phyloP scores from a whole-genome alignment of 495 filamentous ascomycete genomes.

The Cudoniella acicularis region DNA sequence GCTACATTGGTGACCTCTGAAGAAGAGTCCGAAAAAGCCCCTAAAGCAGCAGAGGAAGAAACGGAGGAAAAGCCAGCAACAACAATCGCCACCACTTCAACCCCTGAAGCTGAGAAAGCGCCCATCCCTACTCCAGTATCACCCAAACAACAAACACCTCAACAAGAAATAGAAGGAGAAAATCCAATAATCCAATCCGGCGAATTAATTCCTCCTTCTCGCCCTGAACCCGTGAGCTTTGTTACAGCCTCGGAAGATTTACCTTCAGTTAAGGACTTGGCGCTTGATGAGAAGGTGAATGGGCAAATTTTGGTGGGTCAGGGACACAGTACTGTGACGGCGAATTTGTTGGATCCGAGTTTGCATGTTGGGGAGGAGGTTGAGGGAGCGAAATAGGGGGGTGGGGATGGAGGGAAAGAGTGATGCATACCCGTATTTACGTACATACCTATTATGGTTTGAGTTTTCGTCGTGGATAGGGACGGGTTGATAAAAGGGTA shows the following conservation, averaged over 20 bases:
- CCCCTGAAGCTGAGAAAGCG: too few relatives aligned
- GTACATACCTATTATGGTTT: background rate
- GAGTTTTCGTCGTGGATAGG: too few relatives aligned
- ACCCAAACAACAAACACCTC: too few relatives aligned
- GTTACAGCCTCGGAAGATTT: constrained; percentile 17
- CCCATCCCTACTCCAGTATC: too few relatives aligned
- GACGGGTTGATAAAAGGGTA: too few relatives aligned
- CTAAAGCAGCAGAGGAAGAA: too few relatives aligned
- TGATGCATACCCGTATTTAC: background rate
- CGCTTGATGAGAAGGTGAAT: constrained; percentile 18
- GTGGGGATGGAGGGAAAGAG: background rate
- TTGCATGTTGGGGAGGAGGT: background rate
- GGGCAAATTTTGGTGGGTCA: background rate
- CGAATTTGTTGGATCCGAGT: background rate
- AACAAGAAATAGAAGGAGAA: too few relatives aligned
- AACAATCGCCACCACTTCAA: too few relatives aligned
- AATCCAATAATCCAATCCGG: too few relatives aligned
- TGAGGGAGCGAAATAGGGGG: background rate
- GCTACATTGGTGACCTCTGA: too few relatives aligned
- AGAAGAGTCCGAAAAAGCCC: too few relatives aligned
- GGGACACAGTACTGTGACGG: background rate
- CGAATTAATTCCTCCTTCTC: background rate
- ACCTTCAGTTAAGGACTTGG: constrained; percentile 1
- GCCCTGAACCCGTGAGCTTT: constrained; percentile 17
- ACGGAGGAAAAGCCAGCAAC: too few relatives aligned